Evolutionary conservation across 768 basidiomycete species (phyloP).

Genomic region (Tylopilus rubrobrunneus): DNA sequence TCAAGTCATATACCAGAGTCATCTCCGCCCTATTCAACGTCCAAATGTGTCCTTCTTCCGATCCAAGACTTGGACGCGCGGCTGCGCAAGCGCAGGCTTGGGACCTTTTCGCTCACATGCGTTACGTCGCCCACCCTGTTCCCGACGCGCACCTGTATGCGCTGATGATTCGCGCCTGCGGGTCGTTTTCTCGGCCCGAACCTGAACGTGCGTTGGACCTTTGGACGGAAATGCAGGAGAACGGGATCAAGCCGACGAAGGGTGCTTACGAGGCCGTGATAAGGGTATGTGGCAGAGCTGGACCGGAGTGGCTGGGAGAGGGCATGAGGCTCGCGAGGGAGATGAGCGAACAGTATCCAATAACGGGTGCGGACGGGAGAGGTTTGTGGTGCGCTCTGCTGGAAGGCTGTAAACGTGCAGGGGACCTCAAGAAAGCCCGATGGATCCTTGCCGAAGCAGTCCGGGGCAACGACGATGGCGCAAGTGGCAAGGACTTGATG

Average conservation of each 20-base stretch:
- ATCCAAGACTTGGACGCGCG: constrained; percentile 31
- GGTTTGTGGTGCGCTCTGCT: constrained; percentile 80
- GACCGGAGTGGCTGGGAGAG: constrained; percentile 68
- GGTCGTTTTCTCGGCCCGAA: constrained; percentile 56
- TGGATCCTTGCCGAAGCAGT: constrained; percentile 89
- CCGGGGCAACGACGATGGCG: constrained; percentile 17
- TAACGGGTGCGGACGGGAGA: constrained; percentile 34
- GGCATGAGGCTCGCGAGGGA: constrained; percentile 80
- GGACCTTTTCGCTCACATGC: constrained; percentile 96
- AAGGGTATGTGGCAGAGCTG: constrained; percentile 70
- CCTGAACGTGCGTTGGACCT: constrained; percentile 92
- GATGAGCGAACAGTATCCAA: constrained; percentile 74
- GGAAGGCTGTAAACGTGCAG: constrained; percentile 83
- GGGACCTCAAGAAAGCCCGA: constrained; percentile 76
- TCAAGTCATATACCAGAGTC: constrained; percentile 68
- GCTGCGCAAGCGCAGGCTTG: constrained; percentile 75
- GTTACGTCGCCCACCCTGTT: constrained; percentile 85
- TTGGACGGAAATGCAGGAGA: constrained; percentile 90
- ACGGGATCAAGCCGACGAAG: constrained; percentile 55
- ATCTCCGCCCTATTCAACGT: constrained; percentile 56
- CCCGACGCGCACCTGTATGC: constrained; percentile 74
- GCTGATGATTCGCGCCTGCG: constrained; percentile 86
- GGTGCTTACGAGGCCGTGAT: constrained; percentile 82
- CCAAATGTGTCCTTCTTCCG: constrained; percentile 29
- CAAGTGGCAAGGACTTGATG: constrained; percentile 28